Evolutionary conservation across 306 rosid genomes (phyloP).

Genomic region (Carpinus fangiana): DNA sequence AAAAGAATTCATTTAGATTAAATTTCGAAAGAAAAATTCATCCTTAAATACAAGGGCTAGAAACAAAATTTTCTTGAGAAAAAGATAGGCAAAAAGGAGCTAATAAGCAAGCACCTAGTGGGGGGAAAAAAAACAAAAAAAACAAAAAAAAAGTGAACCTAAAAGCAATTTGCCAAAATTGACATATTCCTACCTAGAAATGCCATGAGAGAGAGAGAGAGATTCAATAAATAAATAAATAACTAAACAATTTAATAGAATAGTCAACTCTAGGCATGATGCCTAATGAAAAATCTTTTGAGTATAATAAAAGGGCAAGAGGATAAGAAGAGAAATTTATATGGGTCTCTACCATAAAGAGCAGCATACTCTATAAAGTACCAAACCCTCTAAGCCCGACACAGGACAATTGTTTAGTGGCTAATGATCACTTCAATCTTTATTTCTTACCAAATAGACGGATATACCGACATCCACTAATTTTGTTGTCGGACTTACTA

Average conservation of each 20-base stretch:
- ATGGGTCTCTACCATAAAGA: constrained; percentile 2
- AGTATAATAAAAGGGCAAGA: neutral
- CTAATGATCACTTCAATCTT: constrained; percentile 13
- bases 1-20: no score
- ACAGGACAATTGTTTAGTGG: neutral
- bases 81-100: neutral
- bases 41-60: neutral
- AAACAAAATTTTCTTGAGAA: neutral
- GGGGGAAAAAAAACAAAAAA: no score
- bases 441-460: neutral
- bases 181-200: neutral
- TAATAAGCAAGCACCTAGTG: neutral
- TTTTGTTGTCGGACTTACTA: no score
- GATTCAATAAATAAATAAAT: neutral
- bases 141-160: neutral
- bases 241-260: neutral
- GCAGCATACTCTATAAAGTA: constrained; percentile 15
- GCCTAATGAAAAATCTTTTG: neutral
- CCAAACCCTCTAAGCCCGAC: neutral
- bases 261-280: constrained; percentile 26
- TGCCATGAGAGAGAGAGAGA: neutral
- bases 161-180: neutral
- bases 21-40: neutral
- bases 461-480: no score
- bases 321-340: constrained; percentile 14